Conservation (phyloP, 345 rosid genomes). For the Laguncularia racemosa region DNA sequence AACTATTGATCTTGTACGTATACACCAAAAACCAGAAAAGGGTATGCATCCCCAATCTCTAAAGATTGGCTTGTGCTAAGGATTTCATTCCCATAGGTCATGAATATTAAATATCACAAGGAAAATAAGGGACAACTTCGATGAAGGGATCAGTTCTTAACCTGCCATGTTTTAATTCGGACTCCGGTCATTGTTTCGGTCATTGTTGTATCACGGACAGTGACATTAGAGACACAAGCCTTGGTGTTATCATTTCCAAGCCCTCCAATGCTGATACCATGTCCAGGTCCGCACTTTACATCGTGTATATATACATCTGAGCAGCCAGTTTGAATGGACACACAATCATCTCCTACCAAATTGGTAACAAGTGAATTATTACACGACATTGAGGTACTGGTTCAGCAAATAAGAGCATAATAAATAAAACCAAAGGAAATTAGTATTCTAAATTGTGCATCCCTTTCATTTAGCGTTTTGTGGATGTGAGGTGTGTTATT, state of each 20-base stretch:
- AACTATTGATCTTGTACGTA: too few relatives aligned
- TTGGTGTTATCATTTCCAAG: slow-evolving; percentile 60
- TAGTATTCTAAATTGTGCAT: too few relatives aligned
- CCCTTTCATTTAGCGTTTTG: too few relatives aligned
- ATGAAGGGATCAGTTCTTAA: slow-evolving; percentile 12
- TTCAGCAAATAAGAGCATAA: slow-evolving; percentile 49
- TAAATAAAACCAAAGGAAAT: slow-evolving; percentile 17
- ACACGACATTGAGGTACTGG: slow-evolving; percentile 36
- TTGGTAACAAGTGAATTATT: neutral
- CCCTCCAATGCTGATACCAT: slow-evolving; percentile 92
- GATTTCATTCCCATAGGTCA: too few relatives aligned
- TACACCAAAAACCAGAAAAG: too few relatives aligned
- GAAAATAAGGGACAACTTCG: slow-evolving; percentile 1
- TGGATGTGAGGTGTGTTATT: neutral
- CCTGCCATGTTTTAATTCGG: slow-evolving; percentile 97
- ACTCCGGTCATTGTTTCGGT: slow-evolving; percentile 60
- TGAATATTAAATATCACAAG: neutral
- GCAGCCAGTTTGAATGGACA: slow-evolving; percentile 85
- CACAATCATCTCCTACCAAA: slow-evolving; percentile 81
- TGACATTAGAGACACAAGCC: slow-evolving; percentile 82
- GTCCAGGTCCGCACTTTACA: slow-evolving; percentile 87
- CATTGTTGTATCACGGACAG: slow-evolving; percentile 56
- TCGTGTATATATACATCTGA: slow-evolving; percentile 60
- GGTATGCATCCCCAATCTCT: too few relatives aligned
- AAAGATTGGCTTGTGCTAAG: too few relatives aligned